These are phyloP conservation scores for Phytophthora ohioensis DNA, from an alignment of 352 stramenopile genomes.

Conservation along the genomic window DNA sequence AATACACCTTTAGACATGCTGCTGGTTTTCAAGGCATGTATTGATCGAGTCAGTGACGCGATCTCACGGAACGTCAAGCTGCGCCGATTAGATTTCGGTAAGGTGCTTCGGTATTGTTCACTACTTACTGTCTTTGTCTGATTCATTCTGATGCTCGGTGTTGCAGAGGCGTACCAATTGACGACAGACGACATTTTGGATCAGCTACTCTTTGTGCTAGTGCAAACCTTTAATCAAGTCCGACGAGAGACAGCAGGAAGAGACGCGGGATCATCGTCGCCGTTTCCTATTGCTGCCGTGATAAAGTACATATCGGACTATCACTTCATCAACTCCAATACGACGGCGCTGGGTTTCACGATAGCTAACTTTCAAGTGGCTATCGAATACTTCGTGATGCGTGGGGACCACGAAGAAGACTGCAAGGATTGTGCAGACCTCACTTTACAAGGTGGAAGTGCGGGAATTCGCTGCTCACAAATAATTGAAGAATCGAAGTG, in stretches of 20 bases:
- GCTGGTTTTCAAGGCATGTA: slow-evolving; percentile 70
- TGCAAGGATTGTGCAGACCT: slow-evolving; percentile 35
- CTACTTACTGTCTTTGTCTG: not conserved
- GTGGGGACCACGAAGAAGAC: slow-evolving; percentile 39
- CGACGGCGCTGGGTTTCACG: slow-evolving; percentile 79
- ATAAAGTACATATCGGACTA: slow-evolving; percentile 81
- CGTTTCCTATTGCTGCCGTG: slow-evolving; percentile 64
- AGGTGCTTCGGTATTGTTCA: not conserved
- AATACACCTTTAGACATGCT: slow-evolving; percentile 84
- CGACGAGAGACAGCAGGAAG: slow-evolving; percentile 3
- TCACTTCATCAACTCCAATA: slow-evolving; percentile 89
- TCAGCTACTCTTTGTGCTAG: slow-evolving; percentile 72
- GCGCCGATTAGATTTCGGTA: slow-evolving; percentile 63
- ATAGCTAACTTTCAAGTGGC: slow-evolving; percentile 86
- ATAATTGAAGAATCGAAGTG: slow-evolving; percentile 42
- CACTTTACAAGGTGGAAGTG: slow-evolving; percentile 20
- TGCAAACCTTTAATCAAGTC: slow-evolving; percentile 58
- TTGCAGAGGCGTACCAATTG: slow-evolving; percentile 60
- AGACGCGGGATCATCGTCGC: slow-evolving; percentile 14
- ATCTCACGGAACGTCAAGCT: slow-evolving; percentile 66
- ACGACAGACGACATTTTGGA: slow-evolving; percentile 88
- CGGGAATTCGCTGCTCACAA: slow-evolving; percentile 24
- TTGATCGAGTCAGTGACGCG: slow-evolving; percentile 66
- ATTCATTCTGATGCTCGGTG: slow-evolving; percentile 2
- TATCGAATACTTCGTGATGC: slow-evolving; percentile 78